Evolutionary conservation across 2,329 filamentous ascomycete genomes (phyloP).

Genomic region (Lecanicillium sp.): DNA sequence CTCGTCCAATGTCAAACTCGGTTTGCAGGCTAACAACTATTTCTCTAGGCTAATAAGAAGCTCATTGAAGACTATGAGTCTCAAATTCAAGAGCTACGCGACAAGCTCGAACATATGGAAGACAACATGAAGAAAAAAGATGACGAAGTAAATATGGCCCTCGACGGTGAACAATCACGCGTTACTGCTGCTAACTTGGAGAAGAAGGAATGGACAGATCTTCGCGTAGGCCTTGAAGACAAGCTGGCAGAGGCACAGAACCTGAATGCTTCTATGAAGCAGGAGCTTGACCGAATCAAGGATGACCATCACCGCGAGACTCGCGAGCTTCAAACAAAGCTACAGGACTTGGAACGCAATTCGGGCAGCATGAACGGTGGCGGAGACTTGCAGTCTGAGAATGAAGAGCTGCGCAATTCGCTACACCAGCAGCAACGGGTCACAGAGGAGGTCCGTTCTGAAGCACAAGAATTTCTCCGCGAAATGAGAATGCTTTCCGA

Average conservation of each 20-base stretch:
- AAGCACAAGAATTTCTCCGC: slow-evolving; percentile 72
- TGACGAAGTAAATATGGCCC: slow-evolving; percentile 52
- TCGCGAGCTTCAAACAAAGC: slow-evolving; percentile 52
- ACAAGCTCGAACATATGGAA: slow-evolving; percentile 66
- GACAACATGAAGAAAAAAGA: slow-evolving; percentile 61
- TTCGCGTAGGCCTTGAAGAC: slow-evolving; percentile 59
- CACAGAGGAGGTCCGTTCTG: slow-evolving; percentile 77
- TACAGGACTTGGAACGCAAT: slow-evolving; percentile 43
- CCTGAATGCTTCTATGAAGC: slow-evolving; percentile 70
- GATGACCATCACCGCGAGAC: slow-evolving; percentile 58
- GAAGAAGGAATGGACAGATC: slow-evolving; percentile 61
- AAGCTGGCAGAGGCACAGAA: slow-evolving; percentile 67
- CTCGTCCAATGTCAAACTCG: not conserved
- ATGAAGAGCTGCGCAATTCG: slow-evolving; percentile 58
- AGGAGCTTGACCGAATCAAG: slow-evolving; percentile 68
- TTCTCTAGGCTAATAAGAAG: slow-evolving; percentile 55
- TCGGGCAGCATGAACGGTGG: slow-evolving; percentile 15
- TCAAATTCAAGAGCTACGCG: slow-evolving; percentile 66
- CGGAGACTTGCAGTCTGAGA: slow-evolving; percentile 52
- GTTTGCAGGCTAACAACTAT: slow-evolving; percentile 10
- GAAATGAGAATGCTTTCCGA: slow-evolving; percentile 87
- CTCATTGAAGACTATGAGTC: slow-evolving; percentile 70
- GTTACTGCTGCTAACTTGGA: slow-evolving; percentile 47
- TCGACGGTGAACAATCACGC: slow-evolving; percentile 50
- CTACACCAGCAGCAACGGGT: slow-evolving; percentile 69